These are phyloP conservation scores for Suillus brevipes DNA, from an alignment of 768 basidiomycete species.

Conservation along the genomic window DNA sequence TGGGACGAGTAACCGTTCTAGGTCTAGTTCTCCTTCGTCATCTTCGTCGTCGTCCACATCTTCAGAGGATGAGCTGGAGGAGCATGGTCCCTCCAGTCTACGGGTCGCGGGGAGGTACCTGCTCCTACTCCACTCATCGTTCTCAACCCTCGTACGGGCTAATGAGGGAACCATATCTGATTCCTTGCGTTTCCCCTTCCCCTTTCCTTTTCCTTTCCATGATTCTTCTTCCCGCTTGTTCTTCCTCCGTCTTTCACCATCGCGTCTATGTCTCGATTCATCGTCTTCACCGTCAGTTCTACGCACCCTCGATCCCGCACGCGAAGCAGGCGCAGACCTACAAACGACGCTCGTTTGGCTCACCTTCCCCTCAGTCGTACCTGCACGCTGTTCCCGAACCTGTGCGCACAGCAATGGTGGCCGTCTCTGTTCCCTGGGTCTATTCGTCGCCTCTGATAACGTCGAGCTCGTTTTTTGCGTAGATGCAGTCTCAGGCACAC, in stretches of 20 bases:
- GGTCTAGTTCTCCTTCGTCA: constrained; percentile 59
- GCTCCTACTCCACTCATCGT: constrained; percentile 50
- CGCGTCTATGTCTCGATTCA: constrained; percentile 16
- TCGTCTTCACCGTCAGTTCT: constrained; percentile 24
- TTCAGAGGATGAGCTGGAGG: constrained; percentile 25
- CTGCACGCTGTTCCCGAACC: constrained; percentile 32
- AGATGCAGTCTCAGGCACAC: constrained; percentile 31
- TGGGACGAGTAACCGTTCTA: constrained; percentile 67
- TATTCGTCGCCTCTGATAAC: constrained; percentile 28
- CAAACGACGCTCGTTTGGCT: constrained; percentile 61
- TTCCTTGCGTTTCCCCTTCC: constrained; percentile 33
- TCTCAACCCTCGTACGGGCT: constrained; percentile 59
- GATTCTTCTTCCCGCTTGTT: constrained; percentile 19
- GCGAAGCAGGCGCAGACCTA: constrained; percentile 67
- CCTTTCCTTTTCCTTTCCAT: constrained; percentile 20
- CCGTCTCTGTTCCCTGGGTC: constrained; percentile 16
- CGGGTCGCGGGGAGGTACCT: constrained; percentile 27
- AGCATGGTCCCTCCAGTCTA: constrained; percentile 15
- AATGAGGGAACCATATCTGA: constrained; percentile 55
- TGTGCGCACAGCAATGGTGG: constrained; percentile 38
- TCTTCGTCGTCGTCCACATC: constrained; percentile 42
- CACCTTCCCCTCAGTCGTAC: constrained; percentile 37
- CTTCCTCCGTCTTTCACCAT: constrained; percentile 25
- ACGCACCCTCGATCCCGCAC: constrained; percentile 49
- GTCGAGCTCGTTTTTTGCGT: constrained; percentile 24